Base-by-base conservation (phyloP, 2,329 filamentous ascomycete genomes). In the Immersiporthe knoxdaviesiana region DNA sequence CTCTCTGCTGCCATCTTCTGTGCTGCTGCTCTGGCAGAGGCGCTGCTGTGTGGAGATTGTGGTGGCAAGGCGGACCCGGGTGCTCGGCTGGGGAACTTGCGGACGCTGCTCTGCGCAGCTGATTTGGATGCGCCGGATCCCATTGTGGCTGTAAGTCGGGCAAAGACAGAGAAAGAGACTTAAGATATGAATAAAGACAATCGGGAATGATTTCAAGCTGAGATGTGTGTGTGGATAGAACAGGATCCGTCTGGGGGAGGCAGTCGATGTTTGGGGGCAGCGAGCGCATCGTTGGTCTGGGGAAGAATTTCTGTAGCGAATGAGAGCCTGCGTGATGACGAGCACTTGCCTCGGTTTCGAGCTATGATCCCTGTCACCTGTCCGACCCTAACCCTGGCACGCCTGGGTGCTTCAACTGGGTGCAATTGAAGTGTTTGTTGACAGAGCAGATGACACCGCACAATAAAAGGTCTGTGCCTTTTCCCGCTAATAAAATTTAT, bases 1-100 rank as follows among this genome's bases (percentile, higher is more conserved):
- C 14, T 41, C 30, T 54, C 56, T 32, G 39, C 58, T 1, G 39
- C 41, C 41, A 30, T 41, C 21, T 63, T 67, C 21, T 66, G 61
- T 47, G 68, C 50, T 35, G 61, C 63, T 7, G 66, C 24, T 30
- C 63, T 67, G 30, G 58, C n/a, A n/a, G 64, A 44, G 18, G 35
- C 54, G 30, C 44, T n/a, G 30, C 44, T 16, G 14, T 10, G 24
- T 61, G 70, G 66, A 12, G 67, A 37, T 16, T 56, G 64, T 30
- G 70, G 52, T 24, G 70, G 68, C 10, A 39, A 35, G 18, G 71
- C 66, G 62, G 76, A 69, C 21, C 75, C 74, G 2, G 75, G 70
- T n/a, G 74, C 72, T 66, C 75, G 71, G 21, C 73, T 72, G 44
- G 76, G 76, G 56, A 77, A 77, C 54, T 75, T 72, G 63, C 70